Evolutionary conservation across 1,284 basidiomycete species (phyloP), one percentile per base, ranked within the genome.

Genomic region (Malassezia pachydermatis): DNA sequence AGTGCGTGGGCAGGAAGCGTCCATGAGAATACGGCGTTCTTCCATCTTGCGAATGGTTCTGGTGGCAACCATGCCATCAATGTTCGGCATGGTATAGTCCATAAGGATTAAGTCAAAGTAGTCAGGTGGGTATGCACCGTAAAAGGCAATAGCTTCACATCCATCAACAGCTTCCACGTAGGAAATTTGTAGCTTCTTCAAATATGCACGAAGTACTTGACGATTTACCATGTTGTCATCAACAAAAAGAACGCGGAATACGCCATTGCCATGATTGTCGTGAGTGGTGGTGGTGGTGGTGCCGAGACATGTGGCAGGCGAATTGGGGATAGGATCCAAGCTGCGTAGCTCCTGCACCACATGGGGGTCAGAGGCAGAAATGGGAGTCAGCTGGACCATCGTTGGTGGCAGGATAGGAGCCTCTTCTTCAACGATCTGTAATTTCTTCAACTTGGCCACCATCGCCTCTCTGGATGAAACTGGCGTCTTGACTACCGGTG

Each of bases 151-250:
- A 2, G 57, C 65, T 42, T 61, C 55, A 7, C 58, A 28, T 0
- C 65, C 65, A 28, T 66, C 58, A 3, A 42, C 41, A 5, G 65
- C 65, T 37, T 58, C 56, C 22, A 58, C 48, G 19, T 56, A 58
- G n/a, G 53, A 16, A 25, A 66, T 51, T 19, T 53, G 45, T 13
- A 55, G 45, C 35, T 57, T 59, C 46, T 48, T 47, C 8, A 66
- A 51, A 22, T 59, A 49, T 8, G 51, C 54, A 11, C 55, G 55
- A 14, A 68, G 47, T 25, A 68, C 58, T 14, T 58, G 56, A 27
- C 54, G 42, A 39, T 68, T 68, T 42, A 68, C 51, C n/a, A 56
- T 45, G 40, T 67, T 68, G 52, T 68, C 65, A 37, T 68, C 65
- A 5, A 62, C 65, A 4, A 66, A 60, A 7, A 67, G 59, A 29